Conservation (phyloP, 345 rosid species). For the Salix dunnii region DNA sequence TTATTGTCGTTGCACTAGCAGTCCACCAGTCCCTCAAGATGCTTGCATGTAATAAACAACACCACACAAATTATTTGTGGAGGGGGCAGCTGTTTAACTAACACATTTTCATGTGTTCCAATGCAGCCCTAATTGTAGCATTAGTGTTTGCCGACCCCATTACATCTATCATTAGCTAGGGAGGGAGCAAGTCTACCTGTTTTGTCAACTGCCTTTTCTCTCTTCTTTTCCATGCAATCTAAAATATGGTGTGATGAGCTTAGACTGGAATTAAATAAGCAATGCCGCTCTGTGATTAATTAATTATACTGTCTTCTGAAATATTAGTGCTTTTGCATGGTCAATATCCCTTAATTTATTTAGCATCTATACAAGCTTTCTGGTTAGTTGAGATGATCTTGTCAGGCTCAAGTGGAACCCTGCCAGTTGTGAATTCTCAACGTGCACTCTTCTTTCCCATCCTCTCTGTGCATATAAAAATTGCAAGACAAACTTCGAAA, state of each 20-base stretch:
- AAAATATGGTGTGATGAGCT: too few species aligned
- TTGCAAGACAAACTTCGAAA: not conserved
- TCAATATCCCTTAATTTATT: not conserved
- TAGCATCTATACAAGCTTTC: not conserved
- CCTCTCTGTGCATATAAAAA: not conserved
- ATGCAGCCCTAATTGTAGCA: not conserved
- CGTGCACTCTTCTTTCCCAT: not conserved
- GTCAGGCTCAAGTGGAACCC: not conserved
- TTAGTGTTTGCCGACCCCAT: conserved; percentile 14
- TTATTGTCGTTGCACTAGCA: conserved; percentile 21
- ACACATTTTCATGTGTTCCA: not conserved
- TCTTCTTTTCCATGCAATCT: not conserved
- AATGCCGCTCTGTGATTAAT: not conserved
- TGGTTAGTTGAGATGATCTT: not conserved
- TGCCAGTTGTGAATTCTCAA: not conserved
- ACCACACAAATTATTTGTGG: not conserved
- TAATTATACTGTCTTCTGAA: not conserved
- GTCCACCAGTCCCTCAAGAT: conserved; percentile 8
- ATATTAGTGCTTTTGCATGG: not conserved
- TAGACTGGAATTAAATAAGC: too few species aligned
- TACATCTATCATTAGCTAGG: not conserved
- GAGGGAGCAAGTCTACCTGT: conserved; percentile 17
- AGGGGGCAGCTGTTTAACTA: not conserved
- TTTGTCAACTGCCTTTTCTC: conserved; percentile 21
- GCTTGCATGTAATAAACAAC: not conserved